These are phyloP conservation scores for Didymellaceae sp. DNA, from an alignment of 2,329 filamentous ascomycete species.

Conservation along the genomic window DNA sequence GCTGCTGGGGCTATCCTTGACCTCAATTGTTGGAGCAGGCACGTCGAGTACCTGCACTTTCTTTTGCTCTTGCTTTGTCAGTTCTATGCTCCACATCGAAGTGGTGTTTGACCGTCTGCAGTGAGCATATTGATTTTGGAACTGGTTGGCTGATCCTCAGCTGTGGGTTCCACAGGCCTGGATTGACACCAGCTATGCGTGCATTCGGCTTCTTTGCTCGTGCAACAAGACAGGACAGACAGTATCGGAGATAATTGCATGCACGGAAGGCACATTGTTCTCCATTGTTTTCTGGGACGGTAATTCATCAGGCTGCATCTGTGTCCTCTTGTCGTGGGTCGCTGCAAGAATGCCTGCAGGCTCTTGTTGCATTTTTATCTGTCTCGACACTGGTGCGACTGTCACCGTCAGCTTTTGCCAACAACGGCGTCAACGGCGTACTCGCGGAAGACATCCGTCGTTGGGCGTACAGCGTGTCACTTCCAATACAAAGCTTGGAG, in stretches of 20 bases:
- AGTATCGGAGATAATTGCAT: not conserved
- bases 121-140: not conserved
- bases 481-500: slow-evolving; percentile 27
- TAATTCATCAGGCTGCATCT: too few relatives aligned
- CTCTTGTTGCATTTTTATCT: not conserved
- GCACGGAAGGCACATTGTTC: not conserved
- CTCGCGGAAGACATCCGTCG: slow-evolving; percentile 29
- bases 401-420: slow-evolving; percentile 30
- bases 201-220: slow-evolving; percentile 25
- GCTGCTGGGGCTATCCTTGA: slow-evolving; percentile 32
- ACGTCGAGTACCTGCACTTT: not conserved
- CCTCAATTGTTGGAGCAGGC: slow-evolving; percentile 6
- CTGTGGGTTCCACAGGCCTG: slow-evolving; percentile 19
- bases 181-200: slow-evolving; percentile 26
- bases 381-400: slow-evolving; percentile 11
- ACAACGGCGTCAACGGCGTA: slow-evolving; percentile 32
- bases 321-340: too few relatives aligned
- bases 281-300: not conserved
- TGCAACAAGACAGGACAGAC: slow-evolving; percentile 17
- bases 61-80: not conserved
- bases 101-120: not conserved
- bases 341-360: not conserved
- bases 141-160: not conserved
- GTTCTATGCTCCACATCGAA: not conserved
- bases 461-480: slow-evolving; percentile 22